Conservation (phyloP, 2,329 filamentous ascomycete species). For the Annulohypoxylon truncatum region DNA sequence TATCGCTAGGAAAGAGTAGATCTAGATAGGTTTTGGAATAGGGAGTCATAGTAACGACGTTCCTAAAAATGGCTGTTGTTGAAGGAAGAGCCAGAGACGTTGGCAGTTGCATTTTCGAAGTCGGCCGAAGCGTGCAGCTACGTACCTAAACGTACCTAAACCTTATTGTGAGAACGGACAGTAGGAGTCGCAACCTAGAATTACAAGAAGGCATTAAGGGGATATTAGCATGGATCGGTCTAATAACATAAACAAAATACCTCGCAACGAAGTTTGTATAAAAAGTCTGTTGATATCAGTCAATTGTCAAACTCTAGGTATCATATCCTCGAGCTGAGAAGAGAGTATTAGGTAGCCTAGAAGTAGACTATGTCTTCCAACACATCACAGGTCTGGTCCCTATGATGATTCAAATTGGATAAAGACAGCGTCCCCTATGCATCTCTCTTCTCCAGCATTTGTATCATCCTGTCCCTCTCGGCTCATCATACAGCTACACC, state of each 20-base stretch:
- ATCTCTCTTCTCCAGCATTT: constrained; percentile 12
- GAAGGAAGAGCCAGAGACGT: not conserved
- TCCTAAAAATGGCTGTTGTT: not conserved
- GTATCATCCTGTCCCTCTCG: constrained; percentile 23
- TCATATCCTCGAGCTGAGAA: constrained; percentile 7
- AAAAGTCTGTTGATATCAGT: constrained; percentile 31
- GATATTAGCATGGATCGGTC: not conserved
- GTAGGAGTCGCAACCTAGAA: constrained; percentile 2
- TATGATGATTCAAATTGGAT: constrained; percentile 27
- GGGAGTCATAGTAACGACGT: not conserved
- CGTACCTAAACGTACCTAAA: constrained; percentile 23
- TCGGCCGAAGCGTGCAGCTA: constrained; percentile 27
- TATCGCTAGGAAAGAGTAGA: not conserved
- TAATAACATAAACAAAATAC: not conserved
- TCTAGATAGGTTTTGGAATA: not conserved
- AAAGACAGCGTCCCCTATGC: constrained; percentile 23
- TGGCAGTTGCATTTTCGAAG: not conserved
- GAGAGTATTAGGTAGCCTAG: constrained; percentile 23
- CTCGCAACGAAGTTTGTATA: not conserved
- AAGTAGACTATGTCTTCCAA: constrained; percentile 25
- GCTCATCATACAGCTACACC: constrained; percentile 34
- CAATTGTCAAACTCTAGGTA: constrained; percentile 34
- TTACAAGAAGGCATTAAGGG: not conserved
- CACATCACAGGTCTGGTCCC: constrained; percentile 11
- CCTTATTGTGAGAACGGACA: constrained; percentile 21